A percentile compares a stretch with the other conserved stretches of the same genome.
Conservation (phyloP, 768 basidiomycete genomes). For the Floccularia luteovirens region DNA sequence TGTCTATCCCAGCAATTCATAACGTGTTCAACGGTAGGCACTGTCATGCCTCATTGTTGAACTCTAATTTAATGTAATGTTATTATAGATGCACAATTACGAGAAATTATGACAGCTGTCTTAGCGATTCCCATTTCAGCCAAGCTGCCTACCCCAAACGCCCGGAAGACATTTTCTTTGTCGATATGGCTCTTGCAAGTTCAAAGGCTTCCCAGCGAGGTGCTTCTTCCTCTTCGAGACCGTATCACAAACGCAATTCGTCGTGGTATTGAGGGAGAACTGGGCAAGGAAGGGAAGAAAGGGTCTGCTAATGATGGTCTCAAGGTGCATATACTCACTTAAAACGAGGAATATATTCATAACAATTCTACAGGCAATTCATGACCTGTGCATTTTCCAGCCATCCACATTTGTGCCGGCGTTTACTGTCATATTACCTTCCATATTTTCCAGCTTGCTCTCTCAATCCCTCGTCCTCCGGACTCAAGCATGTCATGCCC, state of each 20-base stretch:
- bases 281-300: constrained; percentile 87
- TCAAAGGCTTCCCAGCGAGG: constrained; percentile 56
- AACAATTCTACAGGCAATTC: constrained; percentile 47
- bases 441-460: constrained; percentile 55
- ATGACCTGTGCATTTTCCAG: constrained; percentile 57
- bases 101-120: constrained; percentile 50
- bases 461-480: constrained; percentile 61
- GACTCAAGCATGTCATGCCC: constrained; percentile 66
- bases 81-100: constrained; percentile 49
- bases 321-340: constrained; percentile 38
- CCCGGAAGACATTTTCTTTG: constrained; percentile 79
- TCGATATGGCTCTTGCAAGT: constrained; percentile 68
- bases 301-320: constrained; percentile 74
- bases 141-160: constrained; percentile 70
- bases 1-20: constrained; percentile 52
- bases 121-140: constrained; percentile 68
- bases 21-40: constrained; percentile 53
- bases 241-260: constrained; percentile 66
- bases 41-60: constrained; percentile 5
- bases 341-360: constrained; percentile 4
- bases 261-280: constrained; percentile 75
- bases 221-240: constrained; percentile 55
- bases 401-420: constrained; percentile 64
- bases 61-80: too few relatives aligned
- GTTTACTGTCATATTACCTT: constrained; percentile 48